A percentile compares a stretch with the other conserved stretches of the same genome.
Conservation (phyloP, 2,329 filamentous ascomycete genomes). For the Chaetomium sp. region DNA sequence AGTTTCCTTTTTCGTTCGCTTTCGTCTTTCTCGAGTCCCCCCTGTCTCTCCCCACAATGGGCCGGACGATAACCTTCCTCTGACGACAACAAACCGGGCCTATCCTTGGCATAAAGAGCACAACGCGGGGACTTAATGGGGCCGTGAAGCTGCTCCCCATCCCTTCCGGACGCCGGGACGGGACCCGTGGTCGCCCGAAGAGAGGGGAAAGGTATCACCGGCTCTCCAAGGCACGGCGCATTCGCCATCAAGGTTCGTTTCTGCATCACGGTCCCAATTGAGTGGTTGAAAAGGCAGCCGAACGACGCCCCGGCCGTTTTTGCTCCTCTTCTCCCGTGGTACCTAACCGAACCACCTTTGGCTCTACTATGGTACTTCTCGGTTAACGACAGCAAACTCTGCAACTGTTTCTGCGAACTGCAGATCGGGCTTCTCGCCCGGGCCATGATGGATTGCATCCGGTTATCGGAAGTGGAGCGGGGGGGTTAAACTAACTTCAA, state of each 20-base stretch:
- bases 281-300: slow-evolving; percentile 13
- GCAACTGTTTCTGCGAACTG: neutral
- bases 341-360: no score
- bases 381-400: neutral
- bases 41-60: neutral
- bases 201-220: neutral
- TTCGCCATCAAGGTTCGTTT: slow-evolving; percentile 1
- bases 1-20: neutral
- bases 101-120: neutral
- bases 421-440: slow-evolving; percentile 1
- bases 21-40: neutral
- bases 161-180: neutral
- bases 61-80: neutral
- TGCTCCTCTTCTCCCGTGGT: no score
- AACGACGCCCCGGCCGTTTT: no score
- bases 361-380: no score
- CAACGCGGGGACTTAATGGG: neutral
- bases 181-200: slow-evolving; percentile 13
- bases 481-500: neutral
- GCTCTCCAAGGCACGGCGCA: neutral
- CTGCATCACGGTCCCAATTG: slow-evolving; percentile 18
- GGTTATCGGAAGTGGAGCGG: slow-evolving; percentile 8
- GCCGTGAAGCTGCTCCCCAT: neutral
- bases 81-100: neutral
- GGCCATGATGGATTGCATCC: slow-evolving; percentile 4